These are phyloP conservation scores for Echium plantagineum DNA, from an alignment of 257 asterid genomes.

Conservation along the genomic window DNA sequence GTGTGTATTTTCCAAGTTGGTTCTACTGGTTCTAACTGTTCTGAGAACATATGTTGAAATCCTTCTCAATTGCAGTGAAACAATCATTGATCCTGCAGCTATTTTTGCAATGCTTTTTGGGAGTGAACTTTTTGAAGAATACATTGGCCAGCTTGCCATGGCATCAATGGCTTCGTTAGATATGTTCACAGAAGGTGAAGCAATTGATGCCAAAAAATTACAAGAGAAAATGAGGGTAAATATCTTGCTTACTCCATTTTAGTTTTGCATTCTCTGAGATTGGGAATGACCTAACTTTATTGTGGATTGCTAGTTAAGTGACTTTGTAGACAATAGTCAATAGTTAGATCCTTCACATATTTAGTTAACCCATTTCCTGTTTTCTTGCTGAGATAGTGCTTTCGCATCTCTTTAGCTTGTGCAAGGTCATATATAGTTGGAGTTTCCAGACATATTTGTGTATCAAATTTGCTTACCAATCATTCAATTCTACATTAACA, in stretches of 20 bases:
- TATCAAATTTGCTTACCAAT: no score
- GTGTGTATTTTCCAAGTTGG: neutral
- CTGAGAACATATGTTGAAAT: conserved; percentile 1
- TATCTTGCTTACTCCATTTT: conserved; percentile 5
- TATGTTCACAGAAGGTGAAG: conserved; percentile 72
- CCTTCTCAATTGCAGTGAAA: conserved; percentile 50
- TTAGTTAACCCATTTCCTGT: no score
- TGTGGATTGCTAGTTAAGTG: neutral
- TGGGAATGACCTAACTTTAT: no score
- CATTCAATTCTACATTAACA: no score
- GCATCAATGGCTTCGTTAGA: conserved; percentile 99
- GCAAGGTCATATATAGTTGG: no score
- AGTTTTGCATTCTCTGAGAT: neutral
- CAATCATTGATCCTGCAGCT: conserved; percentile 97
- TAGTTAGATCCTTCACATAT: no score
- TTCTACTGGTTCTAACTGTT: conserved; percentile 5
- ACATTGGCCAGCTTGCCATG: conserved; percentile 99
- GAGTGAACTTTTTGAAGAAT: conserved; percentile 98
- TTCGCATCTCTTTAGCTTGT: no score
- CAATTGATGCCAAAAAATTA: conserved; percentile 70
- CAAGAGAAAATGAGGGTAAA: conserved; percentile 93
- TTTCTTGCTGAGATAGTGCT: no score
- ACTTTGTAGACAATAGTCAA: neutral
- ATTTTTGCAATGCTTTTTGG: conserved; percentile 99
- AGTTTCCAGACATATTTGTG: no score